phyloP scores from a whole-genome alignment of 305 asterid genomes.

The Fraxinus angustifolia region DNA sequence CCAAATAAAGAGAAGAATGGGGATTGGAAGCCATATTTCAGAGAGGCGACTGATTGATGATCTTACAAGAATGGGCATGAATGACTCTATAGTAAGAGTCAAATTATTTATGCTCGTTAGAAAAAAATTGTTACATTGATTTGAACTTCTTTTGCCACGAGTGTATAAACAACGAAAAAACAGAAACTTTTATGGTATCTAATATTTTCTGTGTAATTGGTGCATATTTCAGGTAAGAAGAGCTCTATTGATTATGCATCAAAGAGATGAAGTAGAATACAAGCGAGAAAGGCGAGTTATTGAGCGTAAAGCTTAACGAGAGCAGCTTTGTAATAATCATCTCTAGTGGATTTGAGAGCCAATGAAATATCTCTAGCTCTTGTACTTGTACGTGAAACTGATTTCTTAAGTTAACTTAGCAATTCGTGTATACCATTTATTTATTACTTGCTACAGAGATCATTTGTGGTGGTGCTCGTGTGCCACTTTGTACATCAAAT shows the following conservation, averaged over 20 bases:
- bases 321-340: background rate
- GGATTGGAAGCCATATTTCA: slow-evolving; percentile 78
- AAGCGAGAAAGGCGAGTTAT: slow-evolving; percentile 70
- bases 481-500: background rate
- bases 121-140: background rate
- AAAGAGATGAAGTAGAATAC: slow-evolving; percentile 97
- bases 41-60: slow-evolving; percentile 80
- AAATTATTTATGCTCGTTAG: background rate
- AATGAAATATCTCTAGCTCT: background rate
- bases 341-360: background rate
- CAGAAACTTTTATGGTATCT: background rate
- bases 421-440: background rate
- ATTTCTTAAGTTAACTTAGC: background rate
- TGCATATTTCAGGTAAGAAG: slow-evolving; percentile 65
- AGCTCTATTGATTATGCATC: slow-evolving; percentile 89
- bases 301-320: slow-evolving; percentile 61
- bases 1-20: slow-evolving; percentile 95
- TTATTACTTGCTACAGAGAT: background rate
- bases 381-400: background rate
- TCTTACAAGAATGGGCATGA: slow-evolving; percentile 85
- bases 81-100: slow-evolving; percentile 70
- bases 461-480: background rate
- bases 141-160: background rate
- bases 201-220: slow-evolving; percentile 3
- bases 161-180: background rate